phyloP scores from a whole-genome alignment of 257 asterid genomes.

The Lycium barbarum region DNA sequence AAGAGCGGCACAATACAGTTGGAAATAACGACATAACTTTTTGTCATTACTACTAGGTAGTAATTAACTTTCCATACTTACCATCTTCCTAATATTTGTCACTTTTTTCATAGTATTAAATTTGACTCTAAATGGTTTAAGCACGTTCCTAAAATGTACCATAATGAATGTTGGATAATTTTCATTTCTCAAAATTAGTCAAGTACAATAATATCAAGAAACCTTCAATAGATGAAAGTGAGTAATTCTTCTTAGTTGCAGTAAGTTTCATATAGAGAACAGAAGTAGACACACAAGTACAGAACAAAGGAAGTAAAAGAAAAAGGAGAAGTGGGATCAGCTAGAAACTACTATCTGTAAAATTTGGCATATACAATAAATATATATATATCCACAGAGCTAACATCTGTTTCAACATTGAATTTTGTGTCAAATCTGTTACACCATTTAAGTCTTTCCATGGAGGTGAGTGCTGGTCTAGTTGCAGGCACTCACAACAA shows the following conservation, averaged over 20 bases:
- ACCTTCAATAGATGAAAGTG: neutral
- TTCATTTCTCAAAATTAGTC: neutral
- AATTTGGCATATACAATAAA: constrained; percentile 3
- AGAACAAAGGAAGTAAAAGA: constrained; percentile 15
- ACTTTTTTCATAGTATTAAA: neutral
- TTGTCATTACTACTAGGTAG: neutral
- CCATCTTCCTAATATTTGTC: constrained; percentile 12
- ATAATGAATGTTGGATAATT: neutral
- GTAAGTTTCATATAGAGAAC: constrained; percentile 1
- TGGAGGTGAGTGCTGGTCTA: constrained; percentile 33
- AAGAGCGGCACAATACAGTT: constrained; percentile 15
- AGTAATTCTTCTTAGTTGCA: neutral
- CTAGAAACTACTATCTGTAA: constrained; percentile 21
- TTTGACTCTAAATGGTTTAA: neutral
- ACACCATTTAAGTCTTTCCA: neutral
- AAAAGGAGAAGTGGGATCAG: neutral
- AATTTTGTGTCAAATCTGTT: neutral
- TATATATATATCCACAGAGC: neutral
- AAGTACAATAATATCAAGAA: neutral
- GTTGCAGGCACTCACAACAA: constrained; percentile 35
- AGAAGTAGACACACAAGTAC: neutral
- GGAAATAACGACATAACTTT: constrained; percentile 1
- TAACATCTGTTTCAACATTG: constrained; percentile 4
- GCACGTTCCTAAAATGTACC: neutral
- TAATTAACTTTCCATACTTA: neutral